These are phyloP conservation scores for Orbilia blumenaviensis DNA, from an alignment of 2,329 filamentous ascomycete species.

Conservation along the genomic window DNA sequence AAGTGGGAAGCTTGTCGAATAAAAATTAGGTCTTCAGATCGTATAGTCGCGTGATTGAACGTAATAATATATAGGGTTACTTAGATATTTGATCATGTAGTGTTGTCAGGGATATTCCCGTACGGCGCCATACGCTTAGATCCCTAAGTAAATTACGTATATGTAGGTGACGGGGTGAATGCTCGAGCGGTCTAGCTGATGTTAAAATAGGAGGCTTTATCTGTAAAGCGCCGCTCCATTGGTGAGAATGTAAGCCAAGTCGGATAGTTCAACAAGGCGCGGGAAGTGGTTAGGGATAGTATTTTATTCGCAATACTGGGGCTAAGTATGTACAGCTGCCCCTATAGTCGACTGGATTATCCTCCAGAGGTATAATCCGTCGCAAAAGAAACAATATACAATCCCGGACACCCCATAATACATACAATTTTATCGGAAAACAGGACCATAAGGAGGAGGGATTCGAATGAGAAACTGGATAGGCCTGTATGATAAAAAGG, in stretches of 20 bases:
- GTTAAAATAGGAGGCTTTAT: too few species aligned
- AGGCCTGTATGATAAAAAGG: background rate
- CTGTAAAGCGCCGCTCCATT: too few species aligned
- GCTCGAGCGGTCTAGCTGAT: too few species aligned
- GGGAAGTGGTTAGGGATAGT: background rate
- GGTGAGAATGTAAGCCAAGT: too few species aligned
- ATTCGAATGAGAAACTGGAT: background rate
- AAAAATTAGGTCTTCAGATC: background rate
- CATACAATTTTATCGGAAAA: background rate
- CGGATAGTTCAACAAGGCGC: too few species aligned
- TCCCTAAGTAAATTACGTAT: too few species aligned
- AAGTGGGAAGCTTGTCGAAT: background rate
- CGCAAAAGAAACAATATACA: background rate
- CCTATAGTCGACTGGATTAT: background rate
- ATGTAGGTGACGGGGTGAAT: too few species aligned
- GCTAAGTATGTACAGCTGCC: background rate
- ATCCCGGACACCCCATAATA: background rate
- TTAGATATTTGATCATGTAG: background rate
- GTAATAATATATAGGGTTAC: background rate
- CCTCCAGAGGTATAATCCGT: constrained; percentile 2
- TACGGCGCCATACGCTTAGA: too few species aligned
- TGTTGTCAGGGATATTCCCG: background rate
- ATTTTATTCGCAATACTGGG: background rate
- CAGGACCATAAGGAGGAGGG: background rate
- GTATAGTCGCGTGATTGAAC: background rate